Evolutionary conservation across 1,284 basidiomycete species (phyloP), one percentile per base, ranked within the genome.

Genomic region (Trichosporon faecale): DNA sequence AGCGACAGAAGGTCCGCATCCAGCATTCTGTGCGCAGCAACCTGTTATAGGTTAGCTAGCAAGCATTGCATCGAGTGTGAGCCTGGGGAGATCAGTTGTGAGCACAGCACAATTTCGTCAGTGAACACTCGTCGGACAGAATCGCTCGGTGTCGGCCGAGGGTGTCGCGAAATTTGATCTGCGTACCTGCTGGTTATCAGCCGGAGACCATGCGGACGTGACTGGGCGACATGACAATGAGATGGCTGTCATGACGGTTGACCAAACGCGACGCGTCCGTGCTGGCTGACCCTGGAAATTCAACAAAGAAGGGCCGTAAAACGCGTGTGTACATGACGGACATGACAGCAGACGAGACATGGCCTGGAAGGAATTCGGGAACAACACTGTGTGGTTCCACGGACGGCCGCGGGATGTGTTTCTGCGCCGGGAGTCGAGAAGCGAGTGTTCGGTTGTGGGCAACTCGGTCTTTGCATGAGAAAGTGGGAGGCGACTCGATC

Each of bases 281-380:
- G 57, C 27, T 61, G 57, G 16, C 2, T 37, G 57, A 61, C 57
- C 57, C 57, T 61, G 57, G 57, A 61, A 61, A 61, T n/a, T n/a
- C 57, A 31, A 61, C 57, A 33, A 61, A 61, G 49, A 52, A 21
- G 49, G 49, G 49, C 27, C 29, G 29, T 31, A 31, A 61, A 29
- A 31, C 57, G 57, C 57, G 27, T 61, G 25, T n/a, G 57, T 11
- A 61, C 57, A n/a, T 31, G 27, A 31, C 27, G 7, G 16, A 61
- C 27, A 31, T 29, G 18, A 61, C 27, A 11, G 33, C 27, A 37
- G n/a, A 52, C 49, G 49, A 7, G 44, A 46, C 44, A 46, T 46
- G 44, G 21, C 44, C 44, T 52, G 49, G 49, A 52, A 9, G 49
- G 5, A 25, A 11, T 21, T 11, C 21, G 21, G n/a, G 49, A 52